phyloP scores from a whole-genome alignment of 768 basidiomycete genomes.

The Hirschioporus abietinus region DNA sequence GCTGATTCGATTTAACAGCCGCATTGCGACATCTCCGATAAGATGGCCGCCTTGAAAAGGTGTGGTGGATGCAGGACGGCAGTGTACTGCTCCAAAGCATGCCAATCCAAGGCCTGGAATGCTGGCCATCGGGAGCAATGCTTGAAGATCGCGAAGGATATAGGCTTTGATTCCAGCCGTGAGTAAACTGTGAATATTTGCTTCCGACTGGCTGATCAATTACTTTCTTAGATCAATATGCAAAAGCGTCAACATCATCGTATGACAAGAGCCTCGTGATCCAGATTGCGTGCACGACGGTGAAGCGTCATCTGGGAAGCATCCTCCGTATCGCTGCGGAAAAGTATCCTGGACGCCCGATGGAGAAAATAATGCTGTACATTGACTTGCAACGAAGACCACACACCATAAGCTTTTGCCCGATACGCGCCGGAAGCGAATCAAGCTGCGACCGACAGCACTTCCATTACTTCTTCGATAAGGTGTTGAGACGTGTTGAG shows the following conservation, averaged over 20 bases:
- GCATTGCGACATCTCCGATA: no score
- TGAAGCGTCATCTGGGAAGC: background rate
- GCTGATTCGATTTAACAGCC: no score
- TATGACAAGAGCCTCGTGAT: background rate
- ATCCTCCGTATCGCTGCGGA: background rate
- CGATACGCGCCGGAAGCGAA: no score
- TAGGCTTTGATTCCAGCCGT: background rate
- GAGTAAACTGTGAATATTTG: background rate
- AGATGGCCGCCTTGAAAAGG: no score
- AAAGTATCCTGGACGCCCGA: background rate
- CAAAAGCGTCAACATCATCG: background rate
- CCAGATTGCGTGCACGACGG: background rate
- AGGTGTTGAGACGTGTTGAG: no score
- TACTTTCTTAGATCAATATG: background rate
- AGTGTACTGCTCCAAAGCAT: background rate
- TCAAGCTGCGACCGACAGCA: no score
- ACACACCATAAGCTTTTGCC: background rate
- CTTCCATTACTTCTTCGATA: no score
- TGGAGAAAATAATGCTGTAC: background rate
- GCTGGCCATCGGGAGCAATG: background rate
- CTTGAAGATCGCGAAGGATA: background rate
- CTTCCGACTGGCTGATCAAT: background rate
- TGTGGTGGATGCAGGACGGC: background rate
- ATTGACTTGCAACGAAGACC: background rate
- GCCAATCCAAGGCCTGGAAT: background rate